Evolutionary conservation across 2,329 filamentous ascomycete species (phyloP).

Genomic region (Cercospora zeae-maydis): DNA sequence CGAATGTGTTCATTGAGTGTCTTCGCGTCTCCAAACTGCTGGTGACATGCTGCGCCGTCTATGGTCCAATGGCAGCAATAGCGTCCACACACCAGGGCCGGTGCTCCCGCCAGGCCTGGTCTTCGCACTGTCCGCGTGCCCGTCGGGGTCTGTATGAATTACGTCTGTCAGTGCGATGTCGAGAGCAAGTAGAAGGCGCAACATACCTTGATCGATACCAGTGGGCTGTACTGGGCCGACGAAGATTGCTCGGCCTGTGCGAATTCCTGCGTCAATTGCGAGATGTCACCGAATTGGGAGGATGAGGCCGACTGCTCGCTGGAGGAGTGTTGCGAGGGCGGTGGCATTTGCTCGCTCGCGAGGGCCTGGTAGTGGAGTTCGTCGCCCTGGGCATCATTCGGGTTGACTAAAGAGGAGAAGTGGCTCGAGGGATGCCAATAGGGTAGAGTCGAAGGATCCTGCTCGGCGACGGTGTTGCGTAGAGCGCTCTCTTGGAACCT

Average conservation of each 20-base stretch:
- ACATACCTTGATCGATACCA: conserved; percentile 16
- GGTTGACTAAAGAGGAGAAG: conserved; percentile 27
- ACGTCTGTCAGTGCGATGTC: neutral
- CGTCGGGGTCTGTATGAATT: conserved; percentile 18
- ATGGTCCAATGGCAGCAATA: conserved; percentile 32
- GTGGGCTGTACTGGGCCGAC: conserved; percentile 10
- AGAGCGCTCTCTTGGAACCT: conserved; percentile 27
- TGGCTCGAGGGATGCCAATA: conserved; percentile 27
- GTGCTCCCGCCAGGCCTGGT: conserved; percentile 29
- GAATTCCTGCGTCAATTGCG: conserved; percentile 6
- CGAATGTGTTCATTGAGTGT: conserved; percentile 57
- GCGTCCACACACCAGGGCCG: conserved; percentile 27
- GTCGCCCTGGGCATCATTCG: conserved; percentile 14
- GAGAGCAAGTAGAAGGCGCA: neutral
- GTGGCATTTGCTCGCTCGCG: conserved; percentile 10
- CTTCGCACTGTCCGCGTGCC: conserved; percentile 21
- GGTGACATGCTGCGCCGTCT: conserved; percentile 25
- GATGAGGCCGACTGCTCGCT: neutral
- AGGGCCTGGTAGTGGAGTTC: conserved; percentile 6
- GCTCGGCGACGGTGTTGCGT: conserved; percentile 21
- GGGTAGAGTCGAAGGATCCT: conserved; percentile 19
- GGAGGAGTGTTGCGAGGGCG: neutral
- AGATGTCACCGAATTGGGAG: neutral
- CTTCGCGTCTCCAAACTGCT: conserved; percentile 45
- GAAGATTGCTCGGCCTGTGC: neutral